These are phyloP conservation scores for Gamarada debralockiae DNA, from an alignment of 495 filamentous ascomycete species.

Conservation along the genomic window DNA sequence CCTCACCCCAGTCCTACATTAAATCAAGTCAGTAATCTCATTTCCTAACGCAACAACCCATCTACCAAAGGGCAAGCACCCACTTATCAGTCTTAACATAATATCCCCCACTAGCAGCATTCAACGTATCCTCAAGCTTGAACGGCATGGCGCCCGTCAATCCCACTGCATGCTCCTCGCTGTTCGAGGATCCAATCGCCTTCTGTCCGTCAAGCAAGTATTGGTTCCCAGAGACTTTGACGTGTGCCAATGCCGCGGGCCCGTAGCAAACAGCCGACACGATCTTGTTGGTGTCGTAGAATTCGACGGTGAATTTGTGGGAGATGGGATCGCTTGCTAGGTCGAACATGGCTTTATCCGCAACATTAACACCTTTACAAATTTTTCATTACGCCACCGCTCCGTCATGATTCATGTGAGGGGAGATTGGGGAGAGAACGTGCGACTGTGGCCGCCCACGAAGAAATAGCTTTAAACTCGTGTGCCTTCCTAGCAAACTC, in stretches of 20 bases:
- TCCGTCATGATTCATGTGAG: too few species aligned
- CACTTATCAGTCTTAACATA: conserved; percentile 47
- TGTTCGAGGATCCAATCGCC: conserved; percentile 66
- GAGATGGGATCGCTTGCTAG: conserved; percentile 46
- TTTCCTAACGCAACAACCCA: too few species aligned
- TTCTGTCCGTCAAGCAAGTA: conserved; percentile 48
- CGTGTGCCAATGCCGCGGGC: conserved; percentile 56
- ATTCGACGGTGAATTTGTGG: conserved; percentile 54
- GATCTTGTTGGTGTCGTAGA: conserved; percentile 53
- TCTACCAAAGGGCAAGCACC: too few species aligned
- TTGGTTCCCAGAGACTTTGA: conserved; percentile 35
- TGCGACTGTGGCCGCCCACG: conserved; percentile 75
- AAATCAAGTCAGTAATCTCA: too few species aligned
- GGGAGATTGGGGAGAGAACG: conserved; percentile 20
- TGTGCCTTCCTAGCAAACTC: conserved; percentile 44
- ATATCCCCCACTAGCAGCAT: conserved; percentile 40
- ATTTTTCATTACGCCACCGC: too few species aligned
- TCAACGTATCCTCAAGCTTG: conserved; percentile 55
- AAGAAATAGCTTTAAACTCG: conserved; percentile 68
- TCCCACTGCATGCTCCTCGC: conserved; percentile 55
- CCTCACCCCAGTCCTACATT: conserved; percentile 51
- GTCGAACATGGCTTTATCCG: conserved; percentile 76
- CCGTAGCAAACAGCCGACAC: conserved; percentile 68
- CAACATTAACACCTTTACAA: too few species aligned
- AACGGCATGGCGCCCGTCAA: conserved; percentile 52